Conservation (phyloP, 805 yeast genomes). For the Teunomyces funiuensis region DNA sequence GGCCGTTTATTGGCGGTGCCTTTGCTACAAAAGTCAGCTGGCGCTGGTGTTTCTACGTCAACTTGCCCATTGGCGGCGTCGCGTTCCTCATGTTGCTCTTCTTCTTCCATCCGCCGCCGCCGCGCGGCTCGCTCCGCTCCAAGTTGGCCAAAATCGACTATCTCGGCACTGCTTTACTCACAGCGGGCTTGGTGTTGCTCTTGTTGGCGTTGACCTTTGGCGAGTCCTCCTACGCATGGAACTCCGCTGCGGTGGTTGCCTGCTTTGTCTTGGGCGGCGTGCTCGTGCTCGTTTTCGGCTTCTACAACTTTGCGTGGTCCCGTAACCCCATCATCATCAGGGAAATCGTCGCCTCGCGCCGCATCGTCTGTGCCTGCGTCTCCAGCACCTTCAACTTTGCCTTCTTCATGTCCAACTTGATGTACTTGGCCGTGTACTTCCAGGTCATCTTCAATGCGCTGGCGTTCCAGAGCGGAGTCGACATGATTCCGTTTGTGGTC, state of each 20-base stretch:
- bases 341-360: constrained; percentile 14
- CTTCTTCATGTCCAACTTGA: constrained; percentile 7
- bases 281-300: constrained; percentile 11
- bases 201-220: constrained; percentile 22
- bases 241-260: constrained; percentile 17
- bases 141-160: constrained; percentile 18
- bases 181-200: constrained; percentile 17
- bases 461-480: constrained; percentile 15
- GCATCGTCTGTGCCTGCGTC: constrained; percentile 16
- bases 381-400: constrained; percentile 16
- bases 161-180: constrained; percentile 18
- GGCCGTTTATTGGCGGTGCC: constrained; percentile 27
- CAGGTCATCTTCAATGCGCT: constrained; percentile 12
- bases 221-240: constrained; percentile 20
- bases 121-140: constrained; percentile 13
- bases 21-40: constrained; percentile 20
- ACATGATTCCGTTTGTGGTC: constrained; percentile 14
- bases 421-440: constrained; percentile 15
- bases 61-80: constrained; percentile 23
- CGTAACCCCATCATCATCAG: constrained; percentile 15
- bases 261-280: constrained; percentile 18
- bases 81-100: constrained; percentile 16
- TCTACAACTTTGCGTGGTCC: constrained; percentile 17
- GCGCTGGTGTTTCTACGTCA: constrained; percentile 28
- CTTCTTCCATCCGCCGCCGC: constrained; percentile 22